Evolutionary conservation across 805 yeast genomes (phyloP).

Genomic region (Cyberlindnera veronae): DNA sequence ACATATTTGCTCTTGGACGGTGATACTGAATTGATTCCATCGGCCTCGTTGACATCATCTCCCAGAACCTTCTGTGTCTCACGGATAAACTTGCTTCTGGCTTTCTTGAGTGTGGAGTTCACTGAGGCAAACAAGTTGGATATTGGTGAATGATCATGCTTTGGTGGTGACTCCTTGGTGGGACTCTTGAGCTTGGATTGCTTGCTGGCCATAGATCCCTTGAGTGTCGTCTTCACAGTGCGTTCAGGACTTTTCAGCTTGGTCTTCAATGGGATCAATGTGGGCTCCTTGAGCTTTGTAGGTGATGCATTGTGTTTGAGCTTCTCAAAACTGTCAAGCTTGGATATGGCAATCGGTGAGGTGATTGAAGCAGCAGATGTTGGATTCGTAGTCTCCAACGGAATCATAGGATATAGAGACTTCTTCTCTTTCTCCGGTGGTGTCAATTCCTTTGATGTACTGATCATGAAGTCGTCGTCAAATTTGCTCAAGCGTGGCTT

Average conservation of each 20-base stretch:
- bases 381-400: constrained; percentile 9
- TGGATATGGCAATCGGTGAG: constrained; percentile 8
- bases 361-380: constrained; percentile 7
- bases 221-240: not conserved
- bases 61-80: constrained; percentile 15
- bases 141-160: constrained; percentile 21
- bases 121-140: constrained; percentile 26
- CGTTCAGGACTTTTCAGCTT: constrained; percentile 3
- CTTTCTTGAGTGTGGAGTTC: constrained; percentile 24
- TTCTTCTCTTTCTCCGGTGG: constrained; percentile 8
- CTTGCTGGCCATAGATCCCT: not conserved
- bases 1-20: not conserved
- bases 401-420: constrained; percentile 21
- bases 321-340: not conserved
- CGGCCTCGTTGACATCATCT: not conserved
- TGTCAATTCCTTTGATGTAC: constrained; percentile 9
- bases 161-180: constrained; percentile 6
- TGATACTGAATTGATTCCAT: not conserved
- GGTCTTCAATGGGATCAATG: constrained; percentile 2
- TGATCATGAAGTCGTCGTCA: constrained; percentile 10
- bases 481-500: constrained; percentile 19
- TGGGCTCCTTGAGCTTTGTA: constrained; percentile 5
- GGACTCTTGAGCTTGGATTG: constrained; percentile 11
- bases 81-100: constrained; percentile 20
- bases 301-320: constrained; percentile 8